A percentile compares a stretch with the other conserved stretches of the same genome.
phyloP scores from a whole-genome alignment of 768 basidiomycete genomes.

The Lactifluus pinguis region DNA sequence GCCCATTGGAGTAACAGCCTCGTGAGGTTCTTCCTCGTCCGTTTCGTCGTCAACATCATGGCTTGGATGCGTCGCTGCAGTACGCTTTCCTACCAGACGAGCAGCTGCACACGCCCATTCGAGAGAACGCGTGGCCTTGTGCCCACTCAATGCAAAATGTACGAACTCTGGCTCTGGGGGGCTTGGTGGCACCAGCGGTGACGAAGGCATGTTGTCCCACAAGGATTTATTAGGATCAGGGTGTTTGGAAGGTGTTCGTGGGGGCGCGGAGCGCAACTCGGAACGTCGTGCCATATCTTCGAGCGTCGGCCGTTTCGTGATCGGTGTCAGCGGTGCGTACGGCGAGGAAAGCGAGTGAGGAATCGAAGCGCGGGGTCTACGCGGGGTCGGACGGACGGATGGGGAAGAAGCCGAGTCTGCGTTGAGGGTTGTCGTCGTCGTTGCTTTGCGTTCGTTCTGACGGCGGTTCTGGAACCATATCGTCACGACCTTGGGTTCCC shows the following conservation, averaged over 20 bases:
- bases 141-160: conserved; percentile 21
- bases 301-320: conserved; percentile 23
- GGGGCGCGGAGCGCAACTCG: conserved; percentile 23
- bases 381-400: conserved; percentile 1
- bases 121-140: conserved; percentile 22
- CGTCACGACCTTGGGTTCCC: conserved; percentile 26
- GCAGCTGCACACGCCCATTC: conserved; percentile 34
- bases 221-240: conserved; percentile 19
- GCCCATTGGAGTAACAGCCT: conserved; percentile 52
- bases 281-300: conserved; percentile 28
- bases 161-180: conserved; percentile 25
- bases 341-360: conserved; percentile 11
- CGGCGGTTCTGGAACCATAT: conserved; percentile 32
- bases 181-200: conserved; percentile 13
- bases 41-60: conserved; percentile 35
- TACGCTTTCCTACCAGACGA: conserved; percentile 35
- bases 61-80: conserved; percentile 11
- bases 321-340: conserved; percentile 11
- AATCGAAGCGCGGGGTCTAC: neutral
- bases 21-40: conserved; percentile 51
- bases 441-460: conserved; percentile 22
- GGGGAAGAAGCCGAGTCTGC: neutral
- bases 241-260: conserved; percentile 20
- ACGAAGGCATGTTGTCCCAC: conserved; percentile 17
- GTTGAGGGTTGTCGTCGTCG: neutral